These are phyloP conservation scores for Stephania cephalantha DNA, from an alignment of 164 flowering plant genomes.

Conservation along the genomic window DNA sequence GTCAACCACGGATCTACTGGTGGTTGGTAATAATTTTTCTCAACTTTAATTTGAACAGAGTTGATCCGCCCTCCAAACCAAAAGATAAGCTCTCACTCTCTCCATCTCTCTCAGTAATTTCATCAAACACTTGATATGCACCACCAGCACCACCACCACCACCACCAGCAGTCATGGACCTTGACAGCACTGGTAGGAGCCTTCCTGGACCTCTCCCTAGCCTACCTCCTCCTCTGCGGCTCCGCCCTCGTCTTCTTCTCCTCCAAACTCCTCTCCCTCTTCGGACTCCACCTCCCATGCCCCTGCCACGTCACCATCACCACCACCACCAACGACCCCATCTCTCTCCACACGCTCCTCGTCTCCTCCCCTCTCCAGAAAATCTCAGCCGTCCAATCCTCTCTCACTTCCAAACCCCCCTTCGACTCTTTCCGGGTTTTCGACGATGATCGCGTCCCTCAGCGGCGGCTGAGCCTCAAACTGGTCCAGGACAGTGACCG, in stretches of 20 bases:
- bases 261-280: constrained; percentile 47
- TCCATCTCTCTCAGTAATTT: no score
- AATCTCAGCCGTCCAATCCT: constrained; percentile 44
- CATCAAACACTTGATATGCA: no score
- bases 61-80: no score
- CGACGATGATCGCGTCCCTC: constrained; percentile 13
- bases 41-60: no score
- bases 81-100: no score
- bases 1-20: no score
- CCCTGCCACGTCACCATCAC: constrained; percentile 66
- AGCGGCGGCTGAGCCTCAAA: constrained; percentile 11
- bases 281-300: constrained; percentile 67
- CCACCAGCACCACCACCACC: no score
- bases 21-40: no score
- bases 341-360: constrained; percentile 45
- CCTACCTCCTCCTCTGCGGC: constrained; percentile 59
- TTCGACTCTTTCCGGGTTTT: constrained; percentile 35
- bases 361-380: constrained; percentile 42
- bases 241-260: constrained; percentile 51
- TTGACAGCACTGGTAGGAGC: constrained; percentile 63
- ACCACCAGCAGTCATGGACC: constrained; percentile 43
- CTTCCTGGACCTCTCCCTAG: constrained; percentile 68
- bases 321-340: constrained; percentile 18
- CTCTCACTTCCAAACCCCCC: constrained; percentile 49
- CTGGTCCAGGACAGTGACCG: constrained; percentile 7